phyloP scores from a whole-genome alignment of 1,139 yeast species.

The Candida glucosophila region DNA sequence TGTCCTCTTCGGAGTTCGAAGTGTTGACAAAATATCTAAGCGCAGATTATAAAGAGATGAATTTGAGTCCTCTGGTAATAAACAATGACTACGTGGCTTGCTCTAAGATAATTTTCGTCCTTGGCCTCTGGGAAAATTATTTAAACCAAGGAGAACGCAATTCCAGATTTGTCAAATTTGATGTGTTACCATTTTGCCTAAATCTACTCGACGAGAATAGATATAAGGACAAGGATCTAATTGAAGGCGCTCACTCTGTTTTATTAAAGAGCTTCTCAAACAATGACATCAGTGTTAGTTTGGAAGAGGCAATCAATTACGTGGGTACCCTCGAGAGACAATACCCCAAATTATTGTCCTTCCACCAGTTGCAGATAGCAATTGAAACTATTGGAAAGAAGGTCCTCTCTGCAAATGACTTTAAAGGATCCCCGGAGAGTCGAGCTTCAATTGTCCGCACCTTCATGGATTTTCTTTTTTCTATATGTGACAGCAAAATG shows the following conservation, averaged over 20 bases:
- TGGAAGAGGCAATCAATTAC: slow-evolving; percentile 25
- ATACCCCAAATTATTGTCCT: slow-evolving; percentile 50
- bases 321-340: slow-evolving; percentile 36
- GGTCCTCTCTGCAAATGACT: slow-evolving; percentile 24
- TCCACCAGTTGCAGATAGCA: slow-evolving; percentile 52
- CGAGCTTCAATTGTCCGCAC: no score
- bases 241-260: slow-evolving; percentile 66
- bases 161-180: slow-evolving; percentile 17
- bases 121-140: slow-evolving; percentile 53
- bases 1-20: slow-evolving; percentile 22
- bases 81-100: slow-evolving; percentile 27
- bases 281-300: slow-evolving; percentile 11
- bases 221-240: slow-evolving; percentile 24
- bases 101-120: slow-evolving; percentile 45
- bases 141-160: slow-evolving; percentile 26
- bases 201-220: slow-evolving; percentile 28
- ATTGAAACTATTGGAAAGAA: slow-evolving; percentile 49
- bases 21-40: slow-evolving; percentile 30
- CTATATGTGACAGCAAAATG: slow-evolving; percentile 22
- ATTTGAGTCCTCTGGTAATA: slow-evolving; percentile 26
- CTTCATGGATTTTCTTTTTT: slow-evolving; percentile 34
- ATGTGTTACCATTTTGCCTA: slow-evolving; percentile 36
- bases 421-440: slow-evolving; percentile 18
- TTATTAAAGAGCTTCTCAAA: slow-evolving; percentile 39
- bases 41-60: slow-evolving; percentile 29